Evolutionary conservation across 768 basidiomycete species (phyloP).

Genomic region (Mycena vitilis): DNA sequence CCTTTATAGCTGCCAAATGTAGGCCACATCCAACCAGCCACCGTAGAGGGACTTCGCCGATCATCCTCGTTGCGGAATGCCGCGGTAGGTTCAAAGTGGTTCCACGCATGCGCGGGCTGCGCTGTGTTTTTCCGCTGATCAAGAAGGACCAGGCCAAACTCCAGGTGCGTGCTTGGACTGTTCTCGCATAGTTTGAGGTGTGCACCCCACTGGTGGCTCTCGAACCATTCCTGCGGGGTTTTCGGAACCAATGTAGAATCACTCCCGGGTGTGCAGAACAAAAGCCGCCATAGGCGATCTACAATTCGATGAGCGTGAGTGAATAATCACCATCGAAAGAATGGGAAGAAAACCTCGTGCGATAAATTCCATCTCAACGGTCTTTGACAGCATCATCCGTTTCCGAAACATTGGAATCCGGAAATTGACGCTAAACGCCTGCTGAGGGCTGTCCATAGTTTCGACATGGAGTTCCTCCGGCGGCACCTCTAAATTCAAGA

Average conservation of each 20-base stretch:
- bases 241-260: neutral
- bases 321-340: too few relatives aligned
- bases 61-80: neutral
- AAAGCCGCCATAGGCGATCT: neutral
- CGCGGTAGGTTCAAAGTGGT: neutral
- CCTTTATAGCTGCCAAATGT: neutral
- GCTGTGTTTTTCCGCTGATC: neutral
- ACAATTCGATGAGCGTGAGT: too few relatives aligned
- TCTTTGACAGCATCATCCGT: neutral
- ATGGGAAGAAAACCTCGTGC: neutral
- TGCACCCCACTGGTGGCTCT: neutral
- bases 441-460: neutral
- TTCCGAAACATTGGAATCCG: neutral
- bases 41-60: neutral
- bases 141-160: neutral
- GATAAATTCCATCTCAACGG: neutral
- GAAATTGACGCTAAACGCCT: slow-evolving; percentile 9
- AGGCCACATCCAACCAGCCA: neutral
- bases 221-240: too few relatives aligned
- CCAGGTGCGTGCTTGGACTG: neutral
- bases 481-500: neutral
- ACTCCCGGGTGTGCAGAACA: neutral
- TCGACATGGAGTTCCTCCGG: slow-evolving; percentile 2
- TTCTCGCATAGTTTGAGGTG: neutral
- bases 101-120: neutral